phyloP scores from a whole-genome alignment of 2,329 filamentous ascomycete species.

The Canariomyces notabilis region DNA sequence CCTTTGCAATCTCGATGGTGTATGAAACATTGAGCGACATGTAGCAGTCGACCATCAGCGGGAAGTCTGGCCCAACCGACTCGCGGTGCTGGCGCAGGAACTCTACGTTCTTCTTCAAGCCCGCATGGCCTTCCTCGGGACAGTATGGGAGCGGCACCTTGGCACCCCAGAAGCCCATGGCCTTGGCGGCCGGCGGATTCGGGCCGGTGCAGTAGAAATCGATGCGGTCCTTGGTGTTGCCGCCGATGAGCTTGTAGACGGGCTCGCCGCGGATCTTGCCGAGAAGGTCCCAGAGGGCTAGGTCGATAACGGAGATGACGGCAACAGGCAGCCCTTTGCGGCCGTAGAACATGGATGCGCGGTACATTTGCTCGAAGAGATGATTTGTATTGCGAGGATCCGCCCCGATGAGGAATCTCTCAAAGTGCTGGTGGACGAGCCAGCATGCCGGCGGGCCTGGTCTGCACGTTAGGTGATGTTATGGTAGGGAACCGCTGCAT shows the following conservation, averaged over 20 bases:
- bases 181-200: constrained; percentile 71
- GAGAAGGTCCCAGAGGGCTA: constrained; percentile 87
- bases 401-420: constrained; percentile 81
- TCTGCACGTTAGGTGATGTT: constrained; percentile 8
- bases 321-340: constrained; percentile 86
- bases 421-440: constrained; percentile 90
- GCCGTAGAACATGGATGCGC: constrained; percentile 92
- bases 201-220: constrained; percentile 95
- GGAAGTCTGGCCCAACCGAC: constrained; percentile 82
- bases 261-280: constrained; percentile 90
- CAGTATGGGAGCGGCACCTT: constrained; percentile 90
- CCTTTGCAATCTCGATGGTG: constrained; percentile 85
- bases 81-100: constrained; percentile 82
- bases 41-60: constrained; percentile 93
- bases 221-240: constrained; percentile 75
- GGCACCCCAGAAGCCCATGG: constrained; percentile 83
- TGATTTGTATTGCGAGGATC: constrained; percentile 89
- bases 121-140: constrained; percentile 77
- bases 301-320: constrained; percentile 89
- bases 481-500: neutral
- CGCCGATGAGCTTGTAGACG: constrained; percentile 90
- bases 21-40: constrained; percentile 93
- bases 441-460: constrained; percentile 82
- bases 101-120: constrained; percentile 82
- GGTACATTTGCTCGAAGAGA: constrained; percentile 95